Conservation (phyloP, 352 stramenopile species). For the Globisporangium nagaii region DNA sequence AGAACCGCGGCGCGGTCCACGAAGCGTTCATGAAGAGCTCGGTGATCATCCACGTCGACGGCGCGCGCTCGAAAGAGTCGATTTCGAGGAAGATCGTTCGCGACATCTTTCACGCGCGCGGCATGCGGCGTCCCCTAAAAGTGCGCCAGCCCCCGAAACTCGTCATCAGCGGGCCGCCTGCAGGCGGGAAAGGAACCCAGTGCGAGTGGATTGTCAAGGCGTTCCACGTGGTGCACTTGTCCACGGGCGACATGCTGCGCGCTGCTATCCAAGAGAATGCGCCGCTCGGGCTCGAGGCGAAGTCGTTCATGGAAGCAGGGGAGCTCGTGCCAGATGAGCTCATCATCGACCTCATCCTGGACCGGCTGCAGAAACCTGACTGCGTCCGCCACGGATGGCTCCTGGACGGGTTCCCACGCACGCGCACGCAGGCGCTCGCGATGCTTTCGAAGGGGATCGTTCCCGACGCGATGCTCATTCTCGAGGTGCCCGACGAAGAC, state of each 20-base stretch:
- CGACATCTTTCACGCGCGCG: constrained; percentile 46
- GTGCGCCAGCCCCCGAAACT: constrained; percentile 54
- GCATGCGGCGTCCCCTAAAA: constrained; percentile 32
- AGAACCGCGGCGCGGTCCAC: constrained; percentile 72
- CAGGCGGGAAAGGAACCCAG: constrained; percentile 94
- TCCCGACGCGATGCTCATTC: constrained; percentile 91
- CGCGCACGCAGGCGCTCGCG: constrained; percentile 70
- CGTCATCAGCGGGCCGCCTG: constrained; percentile 91
- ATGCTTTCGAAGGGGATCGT: constrained; percentile 61
- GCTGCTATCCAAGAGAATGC: constrained; percentile 71
- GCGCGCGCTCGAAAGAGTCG: constrained; percentile 32
- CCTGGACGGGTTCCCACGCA: constrained; percentile 95
- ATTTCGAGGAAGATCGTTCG: constrained; percentile 36
- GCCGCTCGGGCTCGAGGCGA: constrained; percentile 69
- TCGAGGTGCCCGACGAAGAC: constrained; percentile 93
- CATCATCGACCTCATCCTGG: constrained; percentile 92
- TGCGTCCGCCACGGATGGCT: constrained; percentile 80
- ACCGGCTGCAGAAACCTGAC: constrained; percentile 68
- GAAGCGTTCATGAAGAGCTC: constrained; percentile 72
- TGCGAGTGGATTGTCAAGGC: constrained; percentile 90
- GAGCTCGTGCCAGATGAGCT: constrained; percentile 92
- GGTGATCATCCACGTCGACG: constrained; percentile 65
- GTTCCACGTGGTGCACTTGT: constrained; percentile 93
- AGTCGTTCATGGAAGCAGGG: constrained; percentile 90
- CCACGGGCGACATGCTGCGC: constrained; percentile 93